Evolutionary conservation across 2,329 filamentous ascomycete species (phyloP), one percentile per base, ranked within the genome.

Genomic region (Aureobasidium sp.): DNA sequence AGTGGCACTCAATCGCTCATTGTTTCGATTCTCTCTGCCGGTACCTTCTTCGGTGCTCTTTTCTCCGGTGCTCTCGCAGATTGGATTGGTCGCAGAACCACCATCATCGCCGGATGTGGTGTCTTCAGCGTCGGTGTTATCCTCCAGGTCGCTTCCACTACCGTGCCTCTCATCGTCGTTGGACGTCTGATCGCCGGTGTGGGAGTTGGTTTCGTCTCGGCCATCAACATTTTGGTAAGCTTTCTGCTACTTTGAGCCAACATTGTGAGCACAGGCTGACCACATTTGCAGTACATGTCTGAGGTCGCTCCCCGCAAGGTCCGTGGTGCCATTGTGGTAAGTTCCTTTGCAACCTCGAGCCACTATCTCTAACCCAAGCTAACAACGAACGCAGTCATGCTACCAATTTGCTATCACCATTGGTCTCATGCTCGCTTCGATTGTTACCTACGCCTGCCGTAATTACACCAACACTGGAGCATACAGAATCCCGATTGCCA

Each of bases 371-470:
- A 31, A 9, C 29, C 29, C 29, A 31, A 31, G 29, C 29, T 31
- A 9, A 31, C 29, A 31, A 31, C 8, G 29, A 31, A 31, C 8
- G 29, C 29, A 31, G 29, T 86, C 87, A 0, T 87, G 87, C 15
- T 93, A 92, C 78, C 89, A 92, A 70, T 92, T 91, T 79, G 90
- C 87, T 72, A 87, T 93, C 73, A 92, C 89, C 62, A 83, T 92
- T 66, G 90, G 90, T 74, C 78, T 94, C 66, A 81, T 94, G 72
- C 76, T 93, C 64, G 89, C 89, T 22, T 84, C 87, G 3, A 85
- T 85, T 67, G 85, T 95, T 68, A 84, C 87, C 73, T 91, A 94
- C 72, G 86, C 76, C 48, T 90, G 87, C 58, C 76, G 90, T 74
- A 69, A 85, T 66, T 80, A 82, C 63, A 70, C 68, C 9, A 83